Conservation (phyloP, 352 stramenopile species). For the Pythium sp. region DNA sequence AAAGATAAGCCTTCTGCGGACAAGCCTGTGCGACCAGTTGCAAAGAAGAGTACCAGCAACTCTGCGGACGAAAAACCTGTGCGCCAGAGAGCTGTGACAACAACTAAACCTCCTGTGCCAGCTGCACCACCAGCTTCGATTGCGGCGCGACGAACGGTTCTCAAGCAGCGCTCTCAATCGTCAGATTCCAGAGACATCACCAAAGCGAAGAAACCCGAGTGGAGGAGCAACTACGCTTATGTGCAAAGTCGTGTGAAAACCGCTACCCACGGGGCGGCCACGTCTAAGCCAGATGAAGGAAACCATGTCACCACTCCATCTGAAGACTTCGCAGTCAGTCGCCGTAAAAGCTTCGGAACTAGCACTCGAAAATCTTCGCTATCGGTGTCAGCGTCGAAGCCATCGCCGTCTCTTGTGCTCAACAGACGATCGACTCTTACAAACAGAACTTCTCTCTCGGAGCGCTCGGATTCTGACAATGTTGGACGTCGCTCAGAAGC, state of each 20-base stretch:
- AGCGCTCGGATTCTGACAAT: conserved; percentile 13
- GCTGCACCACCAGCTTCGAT: not conserved
- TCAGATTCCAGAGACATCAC: conserved; percentile 13
- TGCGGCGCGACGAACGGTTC: not conserved
- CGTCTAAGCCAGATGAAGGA: not conserved
- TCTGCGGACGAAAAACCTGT: not conserved
- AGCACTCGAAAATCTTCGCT: not conserved
- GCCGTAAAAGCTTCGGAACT: conserved; percentile 13
- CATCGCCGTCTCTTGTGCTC: conserved; percentile 5
- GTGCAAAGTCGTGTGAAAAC: conserved; percentile 7
- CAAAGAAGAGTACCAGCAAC: not conserved
- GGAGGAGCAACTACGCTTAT: conserved; percentile 3
- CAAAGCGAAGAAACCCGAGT: conserved; percentile 3
- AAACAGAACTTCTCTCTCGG: conserved; percentile 6
- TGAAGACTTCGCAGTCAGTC: not conserved
- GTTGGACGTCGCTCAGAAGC: conserved; percentile 9
- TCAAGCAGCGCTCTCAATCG: conserved; percentile 17
- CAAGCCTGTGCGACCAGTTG: not conserved
- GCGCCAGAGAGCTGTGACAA: conserved; percentile 7
- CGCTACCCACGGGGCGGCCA: not conserved
- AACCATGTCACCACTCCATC: not conserved
- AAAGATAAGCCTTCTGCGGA: not conserved
- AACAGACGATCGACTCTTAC: conserved; percentile 10
- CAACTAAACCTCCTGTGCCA: not conserved
- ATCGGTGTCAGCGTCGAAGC: conserved; percentile 1